Evolutionary conservation across 2,329 filamentous ascomycete species (phyloP), one percentile per base, ranked within the genome.

Genomic region (Raffaelea ambrosiae): DNA sequence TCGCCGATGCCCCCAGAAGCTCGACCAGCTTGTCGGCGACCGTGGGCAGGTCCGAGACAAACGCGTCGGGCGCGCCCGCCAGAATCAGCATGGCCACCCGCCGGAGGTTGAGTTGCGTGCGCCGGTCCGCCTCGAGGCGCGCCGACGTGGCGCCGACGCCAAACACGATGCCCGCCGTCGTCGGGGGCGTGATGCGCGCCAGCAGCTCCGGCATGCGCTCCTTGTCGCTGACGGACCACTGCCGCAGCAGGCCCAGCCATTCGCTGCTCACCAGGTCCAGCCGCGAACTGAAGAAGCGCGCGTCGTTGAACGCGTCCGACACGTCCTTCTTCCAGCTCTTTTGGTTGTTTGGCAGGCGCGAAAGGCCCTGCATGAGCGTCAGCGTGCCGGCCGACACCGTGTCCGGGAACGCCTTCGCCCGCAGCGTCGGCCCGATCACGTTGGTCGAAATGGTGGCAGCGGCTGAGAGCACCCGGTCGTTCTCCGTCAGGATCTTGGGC

Each of bases 81-180:
- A 97, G 73, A 16, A 97, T 70, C 11, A 98, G 71, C 1, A 89
- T 75, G 4, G 89, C 81, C 42, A 94, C 81, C 42, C 93, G 80
- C 13, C 90, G 84, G 18, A 98, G 76, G 54, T 89, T 95, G 26
- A 95, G 76, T 65, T 97, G 91, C 1, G 90, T 89, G 66, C 85
- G 93, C 49, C 90, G 84, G 64, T 98, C 93, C 5, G 94, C 89
- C 66, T 98, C 93, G n/a, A 94, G 77, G 50, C 93, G 78, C 33
- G 93, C 93, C 40, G 90, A 94, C 20, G 88, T 89, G 7, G 93
- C 93, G 11, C 94, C 94, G 1, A 98, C 93, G n/a, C 93, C 93
- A 59, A 98, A 98, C 62, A 98, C 91, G 56, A 98, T 94, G 9
- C 93, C 93, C 0, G 94, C 93, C 14, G 90, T 91, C 1, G 90